phyloP scores from a whole-genome alignment of 495 filamentous ascomycete species.

The Podospora bellae-mahoneyi region DNA sequence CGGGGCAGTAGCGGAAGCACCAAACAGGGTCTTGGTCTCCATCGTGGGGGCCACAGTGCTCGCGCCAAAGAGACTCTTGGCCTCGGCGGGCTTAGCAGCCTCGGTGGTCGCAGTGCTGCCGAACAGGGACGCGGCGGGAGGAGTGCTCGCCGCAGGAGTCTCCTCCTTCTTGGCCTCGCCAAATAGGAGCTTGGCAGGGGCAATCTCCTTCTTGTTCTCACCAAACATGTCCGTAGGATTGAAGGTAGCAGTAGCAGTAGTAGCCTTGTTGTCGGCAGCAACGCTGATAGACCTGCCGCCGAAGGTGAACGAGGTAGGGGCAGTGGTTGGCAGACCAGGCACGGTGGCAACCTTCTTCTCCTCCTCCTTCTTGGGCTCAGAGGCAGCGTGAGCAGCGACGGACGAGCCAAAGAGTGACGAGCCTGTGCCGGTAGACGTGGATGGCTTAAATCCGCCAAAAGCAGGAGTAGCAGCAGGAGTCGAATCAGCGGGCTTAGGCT shows the following conservation, averaged over 20 bases:
- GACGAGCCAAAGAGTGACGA: constrained; percentile 24
- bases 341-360: constrained; percentile 25
- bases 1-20: constrained; percentile 19
- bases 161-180: constrained; percentile 25
- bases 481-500: constrained; percentile 22
- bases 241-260: constrained; percentile 36
- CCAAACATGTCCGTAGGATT: constrained; percentile 48
- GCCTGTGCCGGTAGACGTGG: constrained; percentile 12
- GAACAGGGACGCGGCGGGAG: constrained; percentile 31
- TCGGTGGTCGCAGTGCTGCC: constrained; percentile 10
- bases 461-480: constrained; percentile 22
- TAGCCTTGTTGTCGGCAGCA: constrained; percentile 24
- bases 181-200: constrained; percentile 31
- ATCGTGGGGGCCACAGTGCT: not conserved
- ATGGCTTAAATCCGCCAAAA: constrained; percentile 28
- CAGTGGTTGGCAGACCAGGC: constrained; percentile 9
- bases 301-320: constrained; percentile 23
- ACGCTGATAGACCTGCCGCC: constrained; percentile 20
- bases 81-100: constrained; percentile 19
- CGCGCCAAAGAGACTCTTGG: constrained; percentile 31
- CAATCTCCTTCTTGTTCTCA: constrained; percentile 22
- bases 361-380: constrained; percentile 17
- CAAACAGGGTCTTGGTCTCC: constrained; percentile 30
- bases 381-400: constrained; percentile 14
- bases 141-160: constrained; percentile 21